Evolutionary conservation across 2,329 filamentous ascomycete genomes (phyloP), one percentile per base, ranked within the genome.

Genomic region (Trematosphaeria pertusa): DNA sequence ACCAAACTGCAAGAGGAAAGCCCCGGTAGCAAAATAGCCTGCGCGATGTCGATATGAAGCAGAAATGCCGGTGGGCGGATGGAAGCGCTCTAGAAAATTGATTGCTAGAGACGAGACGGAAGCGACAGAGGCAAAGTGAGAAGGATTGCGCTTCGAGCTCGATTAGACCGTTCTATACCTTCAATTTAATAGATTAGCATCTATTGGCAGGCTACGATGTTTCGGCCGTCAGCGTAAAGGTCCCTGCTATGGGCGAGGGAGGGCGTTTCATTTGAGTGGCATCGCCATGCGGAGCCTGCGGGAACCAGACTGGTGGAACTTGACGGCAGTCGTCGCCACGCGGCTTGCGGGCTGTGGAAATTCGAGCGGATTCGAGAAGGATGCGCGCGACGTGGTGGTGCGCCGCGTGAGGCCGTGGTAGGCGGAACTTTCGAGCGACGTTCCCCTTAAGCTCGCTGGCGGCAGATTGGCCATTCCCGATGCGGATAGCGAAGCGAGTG

Each of bases 141-240:
- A 35, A 40, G 44, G 46, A 43, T 9, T 21, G 28, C 11, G 37
- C 10, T 39, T 24, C 43, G 41, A 31, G 40, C 22, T 38, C 22
- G 38, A 17, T 46, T 47, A 15, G 48, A 46, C 49, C 37, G 35
- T 44, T 50, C 48, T 45, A 34, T 17, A 41, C 41, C 38, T 30
- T 42, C 48, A 66, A 68, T 70, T 43, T 68, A 69, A 61, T 69
- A 68, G 52, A 70, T 66, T 67, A 52, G 17, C 20, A 21, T 54
- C 51, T 57, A 57, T 52, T 50, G 50, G 47, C 49, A 47, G 50
- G 39, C 58, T 49, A 31, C 58, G 50, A 39, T 53, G 59, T 60
- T 62, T 59, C 60, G 54, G 61, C 47, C 49, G 51, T 43, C 32
- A 45, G 38, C 42, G 28, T 39, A 19, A 39, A 39, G 48, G 54